Evolutionary conservation across 2,329 filamentous ascomycete species (phyloP).

Genomic region (Colletotrichum zoysiae): DNA sequence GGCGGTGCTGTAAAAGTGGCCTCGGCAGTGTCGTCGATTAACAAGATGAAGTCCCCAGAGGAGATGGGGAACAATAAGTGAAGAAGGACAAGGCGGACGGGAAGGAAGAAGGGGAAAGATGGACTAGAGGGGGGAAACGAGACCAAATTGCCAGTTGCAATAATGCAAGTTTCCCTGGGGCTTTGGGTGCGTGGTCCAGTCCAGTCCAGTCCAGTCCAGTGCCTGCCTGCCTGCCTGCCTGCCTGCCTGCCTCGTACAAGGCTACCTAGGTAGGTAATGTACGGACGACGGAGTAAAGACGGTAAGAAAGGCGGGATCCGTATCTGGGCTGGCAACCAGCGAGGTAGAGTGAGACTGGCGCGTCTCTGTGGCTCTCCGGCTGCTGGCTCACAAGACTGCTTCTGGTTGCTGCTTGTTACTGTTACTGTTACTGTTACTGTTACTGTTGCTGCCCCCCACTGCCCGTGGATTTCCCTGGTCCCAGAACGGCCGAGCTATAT

Average conservation of each 20-base stretch:
- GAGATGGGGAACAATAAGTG: conserved; percentile 9
- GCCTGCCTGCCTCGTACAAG: conserved; percentile 22
- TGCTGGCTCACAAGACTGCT: neutral
- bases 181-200: conserved; percentile 26
- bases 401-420: neutral
- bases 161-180: conserved; percentile 39
- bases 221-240: too few species aligned
- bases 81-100: conserved; percentile 15
- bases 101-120: conserved; percentile 24
- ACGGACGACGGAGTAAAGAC: neutral
- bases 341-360: conserved; percentile 19
- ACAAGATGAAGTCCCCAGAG: conserved; percentile 24
- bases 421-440: neutral
- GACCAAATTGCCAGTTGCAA: conserved; percentile 36
- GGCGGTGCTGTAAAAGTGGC: neutral
- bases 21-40: conserved; percentile 10
- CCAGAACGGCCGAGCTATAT: neutral
- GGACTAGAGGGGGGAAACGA: conserved; percentile 8
- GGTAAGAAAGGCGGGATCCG: neutral
- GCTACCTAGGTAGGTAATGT: conserved; percentile 25
- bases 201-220: too few species aligned
- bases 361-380: conserved; percentile 9
- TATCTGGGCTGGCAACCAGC: conserved; percentile 15
- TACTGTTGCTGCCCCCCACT: neutral
- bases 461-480: neutral